phyloP scores from a whole-genome alignment of 768 basidiomycete species.

The Podaxis carcinomalis region DNA sequence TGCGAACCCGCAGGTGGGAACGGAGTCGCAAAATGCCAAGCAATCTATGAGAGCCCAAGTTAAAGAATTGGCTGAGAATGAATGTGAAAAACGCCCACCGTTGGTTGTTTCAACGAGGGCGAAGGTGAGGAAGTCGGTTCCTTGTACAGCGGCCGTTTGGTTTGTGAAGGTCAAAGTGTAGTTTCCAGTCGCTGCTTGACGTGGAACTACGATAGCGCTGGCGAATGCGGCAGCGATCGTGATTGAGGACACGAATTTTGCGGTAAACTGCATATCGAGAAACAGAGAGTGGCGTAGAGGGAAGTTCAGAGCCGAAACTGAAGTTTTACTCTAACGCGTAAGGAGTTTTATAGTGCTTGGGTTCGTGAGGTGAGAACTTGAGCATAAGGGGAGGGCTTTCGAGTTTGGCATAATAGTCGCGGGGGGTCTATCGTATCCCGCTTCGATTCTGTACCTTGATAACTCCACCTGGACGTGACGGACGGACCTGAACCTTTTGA shows the following conservation, averaged over 20 bases:
- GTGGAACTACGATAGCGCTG: conserved; percentile 6
- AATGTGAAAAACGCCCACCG: conserved; percentile 22
- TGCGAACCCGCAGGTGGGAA: conserved; percentile 35
- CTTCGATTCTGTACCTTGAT: conserved; percentile 7
- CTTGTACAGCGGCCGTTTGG: conserved; percentile 38
- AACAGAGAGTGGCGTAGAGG: background rate
- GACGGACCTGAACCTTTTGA: conserved; percentile 1
- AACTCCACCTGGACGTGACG: background rate
- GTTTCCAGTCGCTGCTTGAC: conserved; percentile 19
- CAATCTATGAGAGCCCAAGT: conserved; percentile 26
- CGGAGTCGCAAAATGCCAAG: conserved; percentile 38
- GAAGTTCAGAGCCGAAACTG: conserved; percentile 2
- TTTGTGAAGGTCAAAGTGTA: conserved; percentile 36
- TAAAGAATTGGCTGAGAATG: background rate
- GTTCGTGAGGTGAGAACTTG: background rate
- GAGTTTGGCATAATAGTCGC: background rate
- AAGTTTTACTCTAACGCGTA: background rate
- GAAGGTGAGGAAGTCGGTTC: conserved; percentile 35
- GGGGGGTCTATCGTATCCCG: background rate
- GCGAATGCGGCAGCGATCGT: conserved; percentile 5
- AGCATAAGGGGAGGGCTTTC: background rate
- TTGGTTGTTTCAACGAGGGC: conserved; percentile 39
- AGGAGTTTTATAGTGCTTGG: background rate
- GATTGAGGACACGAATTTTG: background rate
- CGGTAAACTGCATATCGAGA: background rate